Base-by-base conservation (phyloP, 345 rosid genomes). In the Sonneratia alba region DNA sequence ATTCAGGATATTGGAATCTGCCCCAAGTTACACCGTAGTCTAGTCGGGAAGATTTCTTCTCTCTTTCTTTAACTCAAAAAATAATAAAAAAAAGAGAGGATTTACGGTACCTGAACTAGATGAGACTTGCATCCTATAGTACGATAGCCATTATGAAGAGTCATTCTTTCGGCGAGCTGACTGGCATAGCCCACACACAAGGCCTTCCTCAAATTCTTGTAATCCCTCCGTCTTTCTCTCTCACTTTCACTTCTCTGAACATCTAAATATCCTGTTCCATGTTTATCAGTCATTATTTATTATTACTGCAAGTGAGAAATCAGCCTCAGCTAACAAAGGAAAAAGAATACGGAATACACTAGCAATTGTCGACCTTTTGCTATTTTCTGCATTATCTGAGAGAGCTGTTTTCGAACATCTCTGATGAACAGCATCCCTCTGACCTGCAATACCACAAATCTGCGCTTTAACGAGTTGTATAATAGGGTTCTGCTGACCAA, bases 391-490 rank as follows among this genome's bases (percentile, higher is more conserved):
- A 95, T 91, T 79, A 95, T 88, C 81, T 92, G 97, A 78, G 84
- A 85, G 69, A 95, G 73, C 76, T 95, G 97, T 85, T 77, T 89
- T 77, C 97, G 84, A 42, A 91, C 91, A 78, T 95, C 99, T 85
- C 81, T 95, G 76, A 85, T 97, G 80, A 95, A 92, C 79, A 48
- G 76, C 99, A 95, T 95, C 72, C 99, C 97, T 72, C 97, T 88
- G 69, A 90, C 92, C 99, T 95, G 74, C 72, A 79, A 74, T 66
- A 68, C 47, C 42, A 62, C 16, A 65, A 56, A 51, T 71, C 69
- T 66, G 6, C 7, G 10, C 45, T 42, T 42, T 9, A 42, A 42
- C 10, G 2, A 4, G 45, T 42, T 42, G 10, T 21, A 18, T 19
- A 18, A 53, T 12, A 10, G 53, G 18, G 12, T 14, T 48, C 3